Base-by-base conservation (phyloP, 164 flowering plant genomes). In the Aristolochia contorta region DNA sequence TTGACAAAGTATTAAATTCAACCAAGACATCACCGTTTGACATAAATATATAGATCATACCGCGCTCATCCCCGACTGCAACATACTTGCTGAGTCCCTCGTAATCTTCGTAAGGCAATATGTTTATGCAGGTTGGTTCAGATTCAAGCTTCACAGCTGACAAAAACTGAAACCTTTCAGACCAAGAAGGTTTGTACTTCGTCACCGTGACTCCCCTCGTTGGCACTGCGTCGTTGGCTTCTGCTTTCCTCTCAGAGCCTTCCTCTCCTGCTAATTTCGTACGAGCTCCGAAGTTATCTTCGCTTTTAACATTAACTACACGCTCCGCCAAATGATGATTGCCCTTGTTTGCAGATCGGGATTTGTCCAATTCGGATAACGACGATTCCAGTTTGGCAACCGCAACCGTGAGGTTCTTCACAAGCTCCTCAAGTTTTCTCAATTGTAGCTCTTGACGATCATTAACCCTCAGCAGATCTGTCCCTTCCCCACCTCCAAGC, bases 31-130 rank as follows among this genome's bases (percentile, higher is more conserved):
- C 99, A 25, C 99, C 99, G 75, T 78, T 85, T 33, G 83, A 72
- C 71, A 69, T 61, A 60, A 94, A 80, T 59, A 91, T 75, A 65
- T 79, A 86, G 30, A 94, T 81, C 68, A 75, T 80, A 50, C 99
- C 99, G 24, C 57, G 68, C 58, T 82, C 84, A 73, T 91, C 96
- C 16, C 96, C 97, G 14, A 94, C 90, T 4, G 87, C 93, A 32
- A 89, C 76, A 68, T 89, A 94, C 79, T 94, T 94, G 54, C 84
- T 85, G 22, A 75, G 60, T 19, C 96, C 96, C 67, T 94, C 97
- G 16, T 56, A 76, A 79, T 94, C 96, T 37, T 78, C 73, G 67
- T 79, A 84, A 0, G 99, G 96, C 80, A 94, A 77, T 2, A 89
- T 78, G 60, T 79, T 79, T 16, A 82, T 65, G 58, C 86, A 79